Evolutionary conservation across 78 protist species (phyloP).

Genomic region (Bodo saltans): DNA sequence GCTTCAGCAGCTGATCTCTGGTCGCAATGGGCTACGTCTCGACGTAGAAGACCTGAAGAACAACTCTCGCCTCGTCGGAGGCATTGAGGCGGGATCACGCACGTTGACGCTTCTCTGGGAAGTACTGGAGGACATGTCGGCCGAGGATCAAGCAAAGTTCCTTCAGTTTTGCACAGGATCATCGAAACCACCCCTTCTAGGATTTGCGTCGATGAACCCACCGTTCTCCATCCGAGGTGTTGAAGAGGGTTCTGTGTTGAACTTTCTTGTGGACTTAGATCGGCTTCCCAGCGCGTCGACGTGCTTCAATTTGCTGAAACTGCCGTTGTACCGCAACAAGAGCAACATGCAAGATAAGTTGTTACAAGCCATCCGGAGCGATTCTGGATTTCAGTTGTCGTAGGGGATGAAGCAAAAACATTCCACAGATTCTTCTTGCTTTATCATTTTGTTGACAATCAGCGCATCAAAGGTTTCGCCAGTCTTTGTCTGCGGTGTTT

Average conservation of each 20-base stretch:
- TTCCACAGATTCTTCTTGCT: too few relatives aligned
- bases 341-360: not conserved
- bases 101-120: slow-evolving; percentile 2
- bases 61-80: not conserved
- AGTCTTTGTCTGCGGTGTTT: too few relatives aligned
- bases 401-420: too few relatives aligned
- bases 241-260: not conserved
- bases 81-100: not conserved
- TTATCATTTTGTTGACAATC: too few relatives aligned
- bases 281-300: slow-evolving; percentile 35
- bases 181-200: slow-evolving; percentile 6
- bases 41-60: not conserved
- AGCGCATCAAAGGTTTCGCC: too few relatives aligned
- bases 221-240: not conserved
- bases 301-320: slow-evolving; percentile 30
- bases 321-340: slow-evolving; percentile 1
- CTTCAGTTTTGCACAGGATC: slow-evolving; percentile 21
- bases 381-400: slow-evolving; percentile 12
- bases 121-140: not conserved
- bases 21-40: not conserved
- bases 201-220: slow-evolving; percentile 6
- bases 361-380: not conserved
- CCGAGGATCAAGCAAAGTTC: not conserved
- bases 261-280: not conserved
- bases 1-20: slow-evolving; percentile 13